Percentiles rank a stretch among this genome's conserved stretches.
Evolutionary conservation across 2,329 filamentous ascomycete genomes (phyloP).

Genomic region (Fusarium algeriense): DNA sequence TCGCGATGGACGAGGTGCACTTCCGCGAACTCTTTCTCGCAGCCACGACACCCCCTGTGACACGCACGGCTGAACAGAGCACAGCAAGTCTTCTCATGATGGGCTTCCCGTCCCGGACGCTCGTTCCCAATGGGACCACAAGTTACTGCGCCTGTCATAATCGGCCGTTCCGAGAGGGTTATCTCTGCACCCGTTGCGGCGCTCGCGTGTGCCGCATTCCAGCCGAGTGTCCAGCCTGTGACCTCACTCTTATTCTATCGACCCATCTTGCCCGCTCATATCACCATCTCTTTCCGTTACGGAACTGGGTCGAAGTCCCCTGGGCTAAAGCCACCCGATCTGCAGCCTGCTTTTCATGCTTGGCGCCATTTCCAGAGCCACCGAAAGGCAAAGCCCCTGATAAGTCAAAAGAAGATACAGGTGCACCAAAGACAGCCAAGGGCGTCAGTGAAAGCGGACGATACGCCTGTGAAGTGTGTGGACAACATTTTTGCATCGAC

Average conservation of each 20-base stretch:
- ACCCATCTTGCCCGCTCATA: conserved; percentile 95
- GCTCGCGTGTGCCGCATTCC: conserved; percentile 92
- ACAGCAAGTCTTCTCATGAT: conserved; percentile 87
- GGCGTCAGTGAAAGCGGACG: conserved; percentile 86
- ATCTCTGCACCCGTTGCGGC: conserved; percentile 88
- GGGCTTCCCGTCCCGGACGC: conserved; percentile 92
- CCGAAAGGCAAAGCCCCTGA: conserved; percentile 43
- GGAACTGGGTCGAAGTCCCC: conserved; percentile 90
- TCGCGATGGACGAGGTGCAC: conserved; percentile 82
- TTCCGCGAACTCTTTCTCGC: conserved; percentile 90
- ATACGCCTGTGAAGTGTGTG: conserved; percentile 90
- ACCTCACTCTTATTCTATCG: conserved; percentile 91
- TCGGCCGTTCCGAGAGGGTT: conserved; percentile 83
- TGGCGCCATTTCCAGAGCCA: conserved; percentile 74
- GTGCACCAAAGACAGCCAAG: conserved; percentile 55
- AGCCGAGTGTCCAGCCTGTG: conserved; percentile 90
- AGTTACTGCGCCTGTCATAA: conserved; percentile 94
- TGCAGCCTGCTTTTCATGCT: conserved; percentile 81
- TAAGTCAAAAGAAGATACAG: conserved; percentile 41
- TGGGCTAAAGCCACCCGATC: conserved; percentile 78
- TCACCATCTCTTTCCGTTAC: conserved; percentile 89
- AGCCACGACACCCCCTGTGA: conserved; percentile 89
- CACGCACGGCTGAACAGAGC: conserved; percentile 71
- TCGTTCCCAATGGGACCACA: conserved; percentile 72
- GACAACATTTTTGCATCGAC: conserved; percentile 95